These are phyloP conservation scores for Hymenoscyphus scutula DNA, from an alignment of 2,329 filamentous ascomycete species.

Conservation along the genomic window DNA sequence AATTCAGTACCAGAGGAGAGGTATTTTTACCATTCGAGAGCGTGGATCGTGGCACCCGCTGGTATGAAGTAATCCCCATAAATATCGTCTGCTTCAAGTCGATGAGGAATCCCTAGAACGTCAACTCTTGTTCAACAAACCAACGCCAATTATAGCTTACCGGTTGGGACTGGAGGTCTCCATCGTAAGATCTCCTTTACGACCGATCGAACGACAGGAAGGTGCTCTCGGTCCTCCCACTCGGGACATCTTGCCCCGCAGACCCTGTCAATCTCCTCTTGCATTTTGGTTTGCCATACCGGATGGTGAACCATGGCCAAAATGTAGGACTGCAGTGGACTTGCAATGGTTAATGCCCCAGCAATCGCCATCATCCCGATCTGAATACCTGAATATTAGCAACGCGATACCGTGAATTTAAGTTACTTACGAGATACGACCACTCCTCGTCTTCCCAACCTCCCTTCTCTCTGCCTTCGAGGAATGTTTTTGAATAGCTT, in stretches of 20 bases:
- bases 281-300: conserved; percentile 43
- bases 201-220: conserved; percentile 43
- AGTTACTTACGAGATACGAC: conserved; percentile 37
- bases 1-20: neutral
- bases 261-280: conserved; percentile 42
- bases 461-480: conserved; percentile 40
- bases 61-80: conserved; percentile 48
- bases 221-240: conserved; percentile 38
- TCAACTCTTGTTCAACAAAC: conserved; percentile 34
- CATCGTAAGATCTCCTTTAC: conserved; percentile 42
- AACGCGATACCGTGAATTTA: neutral
- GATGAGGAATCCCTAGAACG: conserved; percentile 37
- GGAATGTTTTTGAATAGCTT: conserved; percentile 44
- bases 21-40: conserved; percentile 48
- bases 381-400: neutral
- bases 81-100: conserved; percentile 42
- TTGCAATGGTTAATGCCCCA: conserved; percentile 41
- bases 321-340: conserved; percentile 40
- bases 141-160: conserved; percentile 31
- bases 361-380: conserved; percentile 49
- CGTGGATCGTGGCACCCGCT: conserved; percentile 43
- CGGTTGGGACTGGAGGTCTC: conserved; percentile 53
- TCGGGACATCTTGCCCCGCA: conserved; percentile 41
- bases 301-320: conserved; percentile 40
- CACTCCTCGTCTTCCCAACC: conserved; percentile 40